A percentile compares a stretch with the other conserved stretches of the same genome.
Evolutionary conservation across 306 rosid genomes (phyloP).

Genomic region (Sicyos baderoa): DNA sequence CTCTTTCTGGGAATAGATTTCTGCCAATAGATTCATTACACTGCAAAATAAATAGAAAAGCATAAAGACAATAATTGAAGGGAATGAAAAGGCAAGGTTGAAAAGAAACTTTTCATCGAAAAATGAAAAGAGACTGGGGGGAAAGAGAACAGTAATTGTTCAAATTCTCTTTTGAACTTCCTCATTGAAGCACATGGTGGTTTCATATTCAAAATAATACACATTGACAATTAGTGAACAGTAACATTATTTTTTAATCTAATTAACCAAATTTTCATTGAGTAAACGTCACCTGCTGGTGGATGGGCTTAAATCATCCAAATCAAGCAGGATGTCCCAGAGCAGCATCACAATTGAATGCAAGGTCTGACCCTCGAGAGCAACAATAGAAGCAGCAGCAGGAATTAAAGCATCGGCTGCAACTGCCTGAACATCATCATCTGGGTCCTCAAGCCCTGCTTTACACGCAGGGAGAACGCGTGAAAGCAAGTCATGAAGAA

Average conservation of each 20-base stretch:
- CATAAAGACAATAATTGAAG: not conserved
- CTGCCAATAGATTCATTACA: conserved; percentile 96
- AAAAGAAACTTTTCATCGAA: no score
- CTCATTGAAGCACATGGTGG: not conserved
- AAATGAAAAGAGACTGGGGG: no score
- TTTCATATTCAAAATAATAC: not conserved
- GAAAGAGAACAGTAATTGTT: no score
- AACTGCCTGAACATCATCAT: conserved; percentile 97
- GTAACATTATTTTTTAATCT: not conserved
- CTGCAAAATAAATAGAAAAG: conserved; percentile 50
- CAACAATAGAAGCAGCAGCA: conserved; percentile 72
- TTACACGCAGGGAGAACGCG: conserved; percentile 85
- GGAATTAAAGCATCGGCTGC: conserved; percentile 99
- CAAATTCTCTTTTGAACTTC: not conserved
- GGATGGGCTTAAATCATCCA: conserved; percentile 98
- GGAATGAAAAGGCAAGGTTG: not conserved
- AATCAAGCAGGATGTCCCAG: conserved; percentile 94
- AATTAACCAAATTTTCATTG: no score
- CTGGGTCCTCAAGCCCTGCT: conserved; percentile 91
- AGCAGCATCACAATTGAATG: conserved; percentile 83
- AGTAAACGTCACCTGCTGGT: conserved; percentile 74
- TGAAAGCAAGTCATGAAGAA: conserved; percentile 80
- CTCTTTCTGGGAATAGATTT: conserved; percentile 90
- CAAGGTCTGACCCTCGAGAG: conserved; percentile 61
- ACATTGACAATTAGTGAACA: not conserved